Evolutionary conservation across 2,329 filamentous ascomycete species (phyloP), one percentile per base, ranked within the genome.

Genomic region (Pestalotiopsis sp.): DNA sequence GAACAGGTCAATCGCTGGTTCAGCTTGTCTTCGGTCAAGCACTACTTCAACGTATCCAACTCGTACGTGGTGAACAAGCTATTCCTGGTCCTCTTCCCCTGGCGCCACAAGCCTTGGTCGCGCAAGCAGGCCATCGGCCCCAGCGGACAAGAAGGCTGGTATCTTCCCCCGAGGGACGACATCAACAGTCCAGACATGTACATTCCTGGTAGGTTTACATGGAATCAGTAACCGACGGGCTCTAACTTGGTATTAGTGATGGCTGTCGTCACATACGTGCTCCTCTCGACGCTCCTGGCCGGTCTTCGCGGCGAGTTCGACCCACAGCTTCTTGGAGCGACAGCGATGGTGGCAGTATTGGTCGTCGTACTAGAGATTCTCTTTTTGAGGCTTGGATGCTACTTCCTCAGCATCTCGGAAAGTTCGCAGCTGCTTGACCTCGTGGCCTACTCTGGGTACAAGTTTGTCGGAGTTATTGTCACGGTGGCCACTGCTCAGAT

Each of bases 11-110:
- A 87, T 73, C 86, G 87, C 80, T 98, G 95, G 83, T 91, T 99
- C 82, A 97, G 95, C 77, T 92, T 98, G 75, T 92, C 92, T 14
- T 93, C 94, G 20, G 87, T 99, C 59, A 99, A 99, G 82, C 96
- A 98, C 83, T 99, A 98, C 87, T 99, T 99, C 85, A 98, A 98
- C 83, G 96, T 99, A 72, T 97, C 95, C 73, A 99, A 99, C 86
- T 93, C 90, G 69, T 99, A 99, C 82, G 96, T 99, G 78, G 86
- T 97, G 78, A 94, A 92, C 83, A 99, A 99, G 83, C 87, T 99
- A 69, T 90, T 92, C 78, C 89, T 99, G 69, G 95, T 99, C 69
- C 90, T 99, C 70, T 97, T 98, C 81, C 96, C 96, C 66, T 99
- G 96, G 95, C 89, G 95, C 75, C 97, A 99, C 82, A 95, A 95